Evolutionary conservation across 2,329 filamentous ascomycete genomes (phyloP).

Genomic region (Talaromyces piceae): DNA sequence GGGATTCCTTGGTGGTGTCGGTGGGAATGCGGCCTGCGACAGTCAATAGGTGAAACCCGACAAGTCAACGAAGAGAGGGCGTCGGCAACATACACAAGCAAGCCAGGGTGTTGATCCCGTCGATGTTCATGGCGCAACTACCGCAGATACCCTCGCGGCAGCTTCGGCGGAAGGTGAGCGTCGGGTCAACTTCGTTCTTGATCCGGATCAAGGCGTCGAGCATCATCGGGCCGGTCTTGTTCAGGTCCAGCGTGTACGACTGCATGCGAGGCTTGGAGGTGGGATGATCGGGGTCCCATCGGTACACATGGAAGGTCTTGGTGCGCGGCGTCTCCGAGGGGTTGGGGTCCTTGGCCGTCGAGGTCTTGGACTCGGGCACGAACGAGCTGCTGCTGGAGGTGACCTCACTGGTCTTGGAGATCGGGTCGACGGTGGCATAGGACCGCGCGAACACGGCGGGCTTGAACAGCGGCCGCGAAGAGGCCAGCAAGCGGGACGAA

Average conservation of each 20-base stretch:
- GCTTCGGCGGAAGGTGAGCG: conserved; percentile 88
- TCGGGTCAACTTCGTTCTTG: conserved; percentile 98
- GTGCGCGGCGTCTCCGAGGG: conserved; percentile 52
- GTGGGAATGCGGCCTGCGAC: conserved; percentile 78
- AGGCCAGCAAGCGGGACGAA: conserved; percentile 39
- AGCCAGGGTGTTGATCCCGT: conserved; percentile 94
- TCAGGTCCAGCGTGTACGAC: conserved; percentile 87
- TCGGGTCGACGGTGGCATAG: conserved; percentile 41
- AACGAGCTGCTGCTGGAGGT: conserved; percentile 24
- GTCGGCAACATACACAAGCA: conserved; percentile 74
- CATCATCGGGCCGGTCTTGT: conserved; percentile 99
- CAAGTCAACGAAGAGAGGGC: conserved; percentile 1
- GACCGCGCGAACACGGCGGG: conserved; percentile 30
- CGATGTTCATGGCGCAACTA: conserved; percentile 99
- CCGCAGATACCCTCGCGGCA: conserved; percentile 98
- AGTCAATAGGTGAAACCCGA: neutral
- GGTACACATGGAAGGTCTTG: conserved; percentile 98
- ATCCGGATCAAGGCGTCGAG: conserved; percentile 93
- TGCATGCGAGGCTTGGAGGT: conserved; percentile 93
- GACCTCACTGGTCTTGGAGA: conserved; percentile 21
- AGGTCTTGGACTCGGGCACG: conserved; percentile 47
- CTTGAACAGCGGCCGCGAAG: conserved; percentile 36
- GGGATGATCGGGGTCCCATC: conserved; percentile 93
- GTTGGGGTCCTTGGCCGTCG: conserved; percentile 55
- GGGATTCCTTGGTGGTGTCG: conserved; percentile 70